Base-by-base conservation (phyloP, 306 rosid genomes). In the Vicia villosa region DNA sequence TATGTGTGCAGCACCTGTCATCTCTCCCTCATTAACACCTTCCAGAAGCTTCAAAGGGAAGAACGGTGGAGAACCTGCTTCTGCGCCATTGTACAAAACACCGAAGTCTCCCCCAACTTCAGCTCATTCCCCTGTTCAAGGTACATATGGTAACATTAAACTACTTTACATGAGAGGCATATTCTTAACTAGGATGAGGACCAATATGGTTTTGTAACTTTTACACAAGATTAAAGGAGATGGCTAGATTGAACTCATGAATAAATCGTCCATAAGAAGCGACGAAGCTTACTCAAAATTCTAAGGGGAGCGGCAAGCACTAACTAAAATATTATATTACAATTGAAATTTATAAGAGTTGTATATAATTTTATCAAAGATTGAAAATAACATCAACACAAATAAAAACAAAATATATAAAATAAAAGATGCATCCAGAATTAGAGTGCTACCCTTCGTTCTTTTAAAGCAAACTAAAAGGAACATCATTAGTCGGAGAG, bases 11-110 rank as follows among this genome's bases (percentile, higher is more conserved):
- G 98, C 72, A 51, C 88, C 86, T 64, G 77, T 55, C 66, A 80
- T 85, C 74, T 75, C 95, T 80, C 91, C 90, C 40, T 74, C 69
- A 16, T 51, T 84, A 62, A 74, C 91, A 66, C 86, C 87, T 83
- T 75, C 91, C 14, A 32, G 84, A 66, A 76, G 70, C 54, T 70
- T 68, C 60, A 43, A 61, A n/a, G n/a, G n/a, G n/a, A n/a, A n/a
- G 56, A 83, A 62, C n/a, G 61, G 58, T 68, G 63, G 75, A 77
- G 21, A 61, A 28, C 89, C 89, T 10, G 74, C 49, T 61, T 75
- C 79, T 74, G 79, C 90, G 20, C 92, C 92, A 46, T 40, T 61
- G 37, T 37, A 54, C 67, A 71, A 69, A 81, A 50, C 70, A 69
- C 78, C 83, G n/a, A 81, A 68, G 68, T 82, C 88, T 16, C 62